Conservation (phyloP, 1,284 basidiomycete genomes). For the Sanghuangporus sanghuang region DNA sequence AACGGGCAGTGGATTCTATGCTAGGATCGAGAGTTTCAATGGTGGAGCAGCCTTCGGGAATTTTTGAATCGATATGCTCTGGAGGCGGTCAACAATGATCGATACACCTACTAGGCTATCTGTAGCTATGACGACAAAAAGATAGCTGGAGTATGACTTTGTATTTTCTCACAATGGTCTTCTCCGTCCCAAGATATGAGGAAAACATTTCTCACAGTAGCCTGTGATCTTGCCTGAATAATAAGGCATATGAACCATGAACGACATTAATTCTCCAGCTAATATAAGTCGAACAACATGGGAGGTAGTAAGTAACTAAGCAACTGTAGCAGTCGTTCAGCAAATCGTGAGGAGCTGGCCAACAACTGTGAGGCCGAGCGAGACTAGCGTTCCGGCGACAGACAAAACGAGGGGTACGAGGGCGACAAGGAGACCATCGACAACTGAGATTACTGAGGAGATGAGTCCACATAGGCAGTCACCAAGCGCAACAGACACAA, state of each 20-base stretch:
- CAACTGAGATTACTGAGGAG: constrained; percentile 6
- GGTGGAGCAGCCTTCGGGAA: too few species aligned
- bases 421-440: background rate
- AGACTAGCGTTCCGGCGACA: background rate
- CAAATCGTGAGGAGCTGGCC: constrained; percentile 6
- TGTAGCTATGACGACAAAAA: too few species aligned
- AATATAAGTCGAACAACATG: background rate
- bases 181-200: too few species aligned
- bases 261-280: background rate
- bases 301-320: background rate
- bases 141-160: too few species aligned
- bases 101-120: too few species aligned
- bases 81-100: too few species aligned
- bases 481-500: constrained; percentile 1
- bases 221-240: too few species aligned
- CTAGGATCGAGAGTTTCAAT: too few species aligned
- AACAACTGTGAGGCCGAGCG: constrained; percentile 2
- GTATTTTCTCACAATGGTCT: too few species aligned
- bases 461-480: constrained; percentile 8
- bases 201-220: too few species aligned
- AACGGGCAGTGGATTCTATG: too few species aligned
- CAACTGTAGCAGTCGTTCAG: background rate
- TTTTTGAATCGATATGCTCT: too few species aligned
- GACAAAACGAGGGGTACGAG: background rate
- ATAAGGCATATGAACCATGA: background rate